Evolutionary conservation across 805 yeast genomes (phyloP).

Genomic region (Sugiyamaella chiloensis): DNA sequence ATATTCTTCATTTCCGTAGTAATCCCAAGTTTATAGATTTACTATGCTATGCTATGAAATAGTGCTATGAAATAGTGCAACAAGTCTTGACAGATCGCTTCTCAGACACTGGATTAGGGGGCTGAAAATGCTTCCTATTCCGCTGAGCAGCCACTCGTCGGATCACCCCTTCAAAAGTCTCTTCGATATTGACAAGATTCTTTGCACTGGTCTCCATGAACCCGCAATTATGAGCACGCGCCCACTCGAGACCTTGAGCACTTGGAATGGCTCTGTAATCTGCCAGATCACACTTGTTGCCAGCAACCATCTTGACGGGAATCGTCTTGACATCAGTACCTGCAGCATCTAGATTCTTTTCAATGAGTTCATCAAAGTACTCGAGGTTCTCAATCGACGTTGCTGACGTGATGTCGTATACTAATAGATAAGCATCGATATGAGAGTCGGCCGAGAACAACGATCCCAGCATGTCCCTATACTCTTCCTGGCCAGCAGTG

Average conservation of each 20-base stretch:
- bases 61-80: too few relatives aligned
- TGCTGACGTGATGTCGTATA: conserved; percentile 34
- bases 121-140: too few relatives aligned
- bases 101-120: too few relatives aligned
- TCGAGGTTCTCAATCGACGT: conserved; percentile 32
- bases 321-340: conserved; percentile 39
- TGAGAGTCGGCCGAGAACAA: conserved; percentile 27
- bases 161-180: conserved; percentile 64
- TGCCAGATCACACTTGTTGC: conserved; percentile 63
- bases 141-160: conserved; percentile 42
- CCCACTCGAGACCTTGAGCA: conserved; percentile 53
- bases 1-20: too few relatives aligned
- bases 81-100: too few relatives aligned
- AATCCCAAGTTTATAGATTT: too few relatives aligned
- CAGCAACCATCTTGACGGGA: conserved; percentile 69
- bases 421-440: conserved; percentile 34
- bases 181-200: conserved; percentile 79
- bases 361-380: conserved; percentile 38
- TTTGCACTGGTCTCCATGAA: conserved; percentile 90
- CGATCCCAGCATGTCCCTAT: conserved; percentile 55
- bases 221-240: conserved; percentile 59
- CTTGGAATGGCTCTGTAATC: conserved; percentile 54
- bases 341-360: conserved; percentile 64
- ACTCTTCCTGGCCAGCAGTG: conserved; percentile 79
- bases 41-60: too few relatives aligned